phyloP scores from a whole-genome alignment of 345 rosid species.

The Gossypium stocksii region DNA sequence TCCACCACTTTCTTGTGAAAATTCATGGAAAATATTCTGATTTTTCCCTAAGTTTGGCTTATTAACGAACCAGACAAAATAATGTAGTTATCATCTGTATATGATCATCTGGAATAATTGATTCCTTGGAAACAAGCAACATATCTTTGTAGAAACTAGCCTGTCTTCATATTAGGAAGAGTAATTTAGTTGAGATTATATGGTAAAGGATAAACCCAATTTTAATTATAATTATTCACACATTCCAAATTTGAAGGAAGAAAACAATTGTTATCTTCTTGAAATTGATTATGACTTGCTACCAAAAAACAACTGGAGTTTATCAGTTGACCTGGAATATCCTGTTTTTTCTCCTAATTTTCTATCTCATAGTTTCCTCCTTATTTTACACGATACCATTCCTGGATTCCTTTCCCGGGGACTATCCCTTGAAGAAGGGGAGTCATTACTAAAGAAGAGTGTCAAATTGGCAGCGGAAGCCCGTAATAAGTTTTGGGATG shows the following conservation, averaged over 20 bases:
- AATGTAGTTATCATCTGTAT: not conserved
- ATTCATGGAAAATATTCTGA: not conserved
- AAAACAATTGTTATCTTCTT: not conserved
- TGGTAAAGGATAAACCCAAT: not conserved
- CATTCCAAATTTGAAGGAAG: not conserved
- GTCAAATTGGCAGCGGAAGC: conserved; percentile 72
- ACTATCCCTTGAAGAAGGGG: conserved; percentile 63
- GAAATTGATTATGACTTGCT: not conserved
- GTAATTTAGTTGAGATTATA: not conserved
- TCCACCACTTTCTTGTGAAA: not conserved
- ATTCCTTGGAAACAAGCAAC: not conserved
- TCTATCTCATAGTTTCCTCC: not conserved
- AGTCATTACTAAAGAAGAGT: conserved; percentile 60
- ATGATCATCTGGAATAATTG: not conserved
- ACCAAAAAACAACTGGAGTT: not conserved
- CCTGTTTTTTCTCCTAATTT: too few species aligned
- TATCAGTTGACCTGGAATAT: not conserved
- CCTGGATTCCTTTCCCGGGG: conserved; percentile 84
- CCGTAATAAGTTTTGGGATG: conserved; percentile 79
- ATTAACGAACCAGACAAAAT: not conserved
- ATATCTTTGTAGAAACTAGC: not conserved
- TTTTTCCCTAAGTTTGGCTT: too few species aligned
- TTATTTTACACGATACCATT: conserved; percentile 56
- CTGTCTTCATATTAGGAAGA: not conserved
- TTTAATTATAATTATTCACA: not conserved